A percentile compares a stretch with the other conserved stretches of the same genome.
phyloP scores from a whole-genome alignment of 2,329 filamentous ascomycete species.

The Aspergillus melleus region DNA sequence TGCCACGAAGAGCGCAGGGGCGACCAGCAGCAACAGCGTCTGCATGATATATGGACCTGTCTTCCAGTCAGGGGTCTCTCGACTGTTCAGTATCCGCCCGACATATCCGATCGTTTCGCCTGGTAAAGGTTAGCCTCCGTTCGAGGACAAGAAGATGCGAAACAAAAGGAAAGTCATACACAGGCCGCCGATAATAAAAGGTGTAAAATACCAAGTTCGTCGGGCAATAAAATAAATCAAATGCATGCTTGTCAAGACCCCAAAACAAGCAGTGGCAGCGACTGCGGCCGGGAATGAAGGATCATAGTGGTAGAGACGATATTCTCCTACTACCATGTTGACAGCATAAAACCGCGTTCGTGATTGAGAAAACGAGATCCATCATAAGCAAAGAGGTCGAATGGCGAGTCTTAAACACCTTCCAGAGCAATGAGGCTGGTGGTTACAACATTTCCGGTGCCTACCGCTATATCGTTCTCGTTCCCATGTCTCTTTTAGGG shows the following conservation, averaged over 20 bases:
- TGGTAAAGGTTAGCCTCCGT: constrained; percentile 17
- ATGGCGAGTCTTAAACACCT: neutral
- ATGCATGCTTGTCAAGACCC: too few relatives aligned
- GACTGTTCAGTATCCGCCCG: constrained; percentile 18
- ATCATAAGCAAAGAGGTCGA: neutral
- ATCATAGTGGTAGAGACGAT: neutral
- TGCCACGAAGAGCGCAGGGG: constrained; percentile 43
- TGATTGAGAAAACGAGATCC: too few relatives aligned
- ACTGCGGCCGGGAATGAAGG: too few relatives aligned
- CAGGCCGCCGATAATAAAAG: neutral
- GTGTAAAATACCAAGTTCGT: neutral
- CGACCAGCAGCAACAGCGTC: constrained; percentile 37
- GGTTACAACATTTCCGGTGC: neutral
- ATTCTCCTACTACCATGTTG: neutral
- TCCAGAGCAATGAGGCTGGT: neutral
- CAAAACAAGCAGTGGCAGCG: too few relatives aligned
- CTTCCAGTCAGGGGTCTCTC: constrained; percentile 8
- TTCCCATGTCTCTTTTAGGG: neutral
- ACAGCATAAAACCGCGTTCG: too few relatives aligned
- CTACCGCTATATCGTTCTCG: neutral
- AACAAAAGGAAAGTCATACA: neutral
- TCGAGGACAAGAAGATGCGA: neutral
- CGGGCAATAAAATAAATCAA: neutral
- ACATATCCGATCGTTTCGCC: constrained; percentile 46
- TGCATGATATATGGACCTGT: constrained; percentile 34